phyloP scores from a whole-genome alignment of 2,329 filamentous ascomycete species.

The Penicillium sp. region DNA sequence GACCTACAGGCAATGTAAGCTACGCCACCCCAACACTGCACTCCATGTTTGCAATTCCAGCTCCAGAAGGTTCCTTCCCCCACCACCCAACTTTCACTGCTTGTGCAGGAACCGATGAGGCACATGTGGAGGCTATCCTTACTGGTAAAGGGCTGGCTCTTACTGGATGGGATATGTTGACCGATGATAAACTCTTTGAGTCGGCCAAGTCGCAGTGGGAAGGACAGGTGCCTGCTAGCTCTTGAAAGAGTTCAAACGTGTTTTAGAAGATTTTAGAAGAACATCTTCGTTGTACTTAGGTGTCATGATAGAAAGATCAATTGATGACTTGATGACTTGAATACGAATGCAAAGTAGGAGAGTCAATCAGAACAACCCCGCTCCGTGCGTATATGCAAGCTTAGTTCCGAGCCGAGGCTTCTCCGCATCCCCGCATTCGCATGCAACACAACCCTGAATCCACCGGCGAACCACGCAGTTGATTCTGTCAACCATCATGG shows the following conservation, averaged over 20 bases:
- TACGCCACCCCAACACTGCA: slow-evolving; percentile 51
- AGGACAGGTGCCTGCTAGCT: background rate
- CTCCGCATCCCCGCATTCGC: slow-evolving; percentile 12
- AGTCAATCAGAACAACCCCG: too few relatives aligned
- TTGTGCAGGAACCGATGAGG: slow-evolving; percentile 44
- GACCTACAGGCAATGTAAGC: slow-evolving; percentile 49
- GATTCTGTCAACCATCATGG: slow-evolving; percentile 13
- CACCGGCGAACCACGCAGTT: background rate
- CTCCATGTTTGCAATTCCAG: slow-evolving; percentile 49
- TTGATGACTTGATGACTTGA: too few relatives aligned
- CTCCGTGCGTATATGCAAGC: too few relatives aligned
- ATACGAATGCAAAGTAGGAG: too few relatives aligned
- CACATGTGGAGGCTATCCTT: slow-evolving; percentile 44
- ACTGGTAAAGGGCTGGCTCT: slow-evolving; percentile 50
- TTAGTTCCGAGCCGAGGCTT: slow-evolving; percentile 9
- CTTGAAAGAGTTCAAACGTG: background rate
- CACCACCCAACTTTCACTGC: slow-evolving; percentile 47
- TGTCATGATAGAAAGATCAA: too few relatives aligned
- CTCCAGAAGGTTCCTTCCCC: slow-evolving; percentile 32
- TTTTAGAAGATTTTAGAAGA: too few relatives aligned
- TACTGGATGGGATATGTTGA: slow-evolving; percentile 35
- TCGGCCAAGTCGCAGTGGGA: slow-evolving; percentile 27
- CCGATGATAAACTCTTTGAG: slow-evolving; percentile 23
- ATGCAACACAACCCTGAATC: background rate
- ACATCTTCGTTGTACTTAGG: too few relatives aligned